Evolutionary conservation across 306 rosid species (phyloP).

Genomic region (Trichosanthes truncata): DNA sequence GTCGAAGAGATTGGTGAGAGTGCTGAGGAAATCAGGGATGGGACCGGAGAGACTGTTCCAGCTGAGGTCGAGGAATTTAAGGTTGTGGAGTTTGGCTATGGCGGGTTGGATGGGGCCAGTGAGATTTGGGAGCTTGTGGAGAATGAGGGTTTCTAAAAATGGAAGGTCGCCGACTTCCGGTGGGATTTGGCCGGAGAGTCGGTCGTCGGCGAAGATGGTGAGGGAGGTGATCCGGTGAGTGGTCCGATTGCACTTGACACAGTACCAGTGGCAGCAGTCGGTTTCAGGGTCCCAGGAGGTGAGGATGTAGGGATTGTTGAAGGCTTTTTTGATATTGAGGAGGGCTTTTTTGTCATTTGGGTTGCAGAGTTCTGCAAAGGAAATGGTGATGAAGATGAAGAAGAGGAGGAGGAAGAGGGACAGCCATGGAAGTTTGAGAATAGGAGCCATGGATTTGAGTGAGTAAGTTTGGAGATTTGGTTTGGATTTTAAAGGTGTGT

Average conservation of each 20-base stretch:
- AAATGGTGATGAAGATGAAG: constrained; percentile 14
- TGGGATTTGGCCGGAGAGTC: constrained; percentile 45
- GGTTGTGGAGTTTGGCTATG: constrained; percentile 40
- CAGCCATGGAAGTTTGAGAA: neutral
- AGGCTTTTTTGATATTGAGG: constrained; percentile 46
- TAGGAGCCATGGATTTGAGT: neutral
- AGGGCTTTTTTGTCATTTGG: constrained; percentile 53
- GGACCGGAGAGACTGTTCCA: constrained; percentile 51
- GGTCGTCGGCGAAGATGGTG: constrained; percentile 21
- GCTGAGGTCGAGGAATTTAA: constrained; percentile 26
- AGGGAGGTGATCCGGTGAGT: constrained; percentile 61
- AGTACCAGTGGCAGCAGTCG: constrained; percentile 66
- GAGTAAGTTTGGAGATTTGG: neutral
- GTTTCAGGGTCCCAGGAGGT: constrained; percentile 48
- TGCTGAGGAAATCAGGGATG: constrained; percentile 45
- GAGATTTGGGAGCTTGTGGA: constrained; percentile 49
- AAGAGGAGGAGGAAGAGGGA: constrained; percentile 2
- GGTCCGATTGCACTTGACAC: constrained; percentile 35
- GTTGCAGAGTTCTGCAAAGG: constrained; percentile 45
- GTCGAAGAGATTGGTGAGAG: constrained; percentile 32
- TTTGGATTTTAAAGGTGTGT: neutral
- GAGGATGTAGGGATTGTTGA: constrained; percentile 54
- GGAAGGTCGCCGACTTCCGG: constrained; percentile 62
- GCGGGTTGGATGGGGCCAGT: constrained; percentile 53
- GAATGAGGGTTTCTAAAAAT: constrained; percentile 27